A percentile compares a stretch with the other conserved stretches of the same genome.
Evolutionary conservation across 495 filamentous ascomycete genomes (phyloP).

Genomic region (Aspergillus sclerotiicarbonarius): DNA sequence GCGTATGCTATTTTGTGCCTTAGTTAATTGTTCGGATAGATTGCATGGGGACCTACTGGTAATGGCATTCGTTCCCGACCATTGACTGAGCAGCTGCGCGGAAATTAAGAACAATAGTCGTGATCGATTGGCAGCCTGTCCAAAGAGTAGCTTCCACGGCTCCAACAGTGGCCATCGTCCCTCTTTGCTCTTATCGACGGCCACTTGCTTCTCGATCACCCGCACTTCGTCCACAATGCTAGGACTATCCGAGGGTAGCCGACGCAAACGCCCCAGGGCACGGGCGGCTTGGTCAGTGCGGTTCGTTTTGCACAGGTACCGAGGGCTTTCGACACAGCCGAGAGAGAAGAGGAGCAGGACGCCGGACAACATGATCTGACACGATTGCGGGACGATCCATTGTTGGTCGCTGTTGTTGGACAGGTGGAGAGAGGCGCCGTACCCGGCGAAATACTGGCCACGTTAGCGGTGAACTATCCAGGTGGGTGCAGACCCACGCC

Average conservation of each 20-base stretch:
- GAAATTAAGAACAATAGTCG: constrained; percentile 48
- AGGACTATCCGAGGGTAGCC: constrained; percentile 45
- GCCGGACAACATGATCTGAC: constrained; percentile 59
- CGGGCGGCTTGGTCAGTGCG: constrained; percentile 34
- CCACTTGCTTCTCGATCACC: constrained; percentile 46
- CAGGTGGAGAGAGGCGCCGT: constrained; percentile 54
- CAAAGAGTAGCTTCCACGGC: constrained; percentile 50
- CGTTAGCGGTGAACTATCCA: background rate
- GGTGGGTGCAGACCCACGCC: constrained; percentile 16
- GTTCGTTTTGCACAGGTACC: constrained; percentile 53
- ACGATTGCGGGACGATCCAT: constrained; percentile 55
- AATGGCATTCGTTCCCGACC: constrained; percentile 59
- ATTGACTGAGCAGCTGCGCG: constrained; percentile 55
- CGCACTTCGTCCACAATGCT: constrained; percentile 50
- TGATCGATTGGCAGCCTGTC: constrained; percentile 49
- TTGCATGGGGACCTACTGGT: constrained; percentile 20
- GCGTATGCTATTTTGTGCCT: constrained; percentile 48
- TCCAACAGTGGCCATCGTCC: constrained; percentile 42
- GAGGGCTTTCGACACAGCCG: constrained; percentile 54
- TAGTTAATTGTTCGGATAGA: background rate
- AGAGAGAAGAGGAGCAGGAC: constrained; percentile 53
- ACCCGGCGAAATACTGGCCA: constrained; percentile 33
- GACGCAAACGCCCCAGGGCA: constrained; percentile 46
- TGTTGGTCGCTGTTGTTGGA: constrained; percentile 41
- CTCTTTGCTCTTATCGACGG: constrained; percentile 47